Evolutionary conservation across 208 protist species (phyloP).

Genomic region (Wallacemonas collosoma): DNA sequence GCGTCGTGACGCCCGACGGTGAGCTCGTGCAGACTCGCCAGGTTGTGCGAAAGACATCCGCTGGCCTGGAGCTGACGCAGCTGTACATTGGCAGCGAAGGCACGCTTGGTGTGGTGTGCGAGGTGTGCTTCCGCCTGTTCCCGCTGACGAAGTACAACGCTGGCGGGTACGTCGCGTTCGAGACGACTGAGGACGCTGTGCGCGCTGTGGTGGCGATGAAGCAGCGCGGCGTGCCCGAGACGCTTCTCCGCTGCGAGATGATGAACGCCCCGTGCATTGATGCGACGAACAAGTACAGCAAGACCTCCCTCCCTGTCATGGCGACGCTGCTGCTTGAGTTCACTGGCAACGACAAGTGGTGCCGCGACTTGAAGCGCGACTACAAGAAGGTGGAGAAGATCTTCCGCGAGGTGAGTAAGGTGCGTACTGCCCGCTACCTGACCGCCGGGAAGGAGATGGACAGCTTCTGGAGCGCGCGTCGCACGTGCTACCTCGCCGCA

Average conservation of each 20-base stretch:
- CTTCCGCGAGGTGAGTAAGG: constrained; percentile 33
- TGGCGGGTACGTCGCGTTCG: constrained; percentile 53
- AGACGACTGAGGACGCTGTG: constrained; percentile 44
- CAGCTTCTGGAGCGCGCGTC: constrained; percentile 39
- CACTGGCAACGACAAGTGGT: constrained; percentile 43
- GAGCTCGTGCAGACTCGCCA: constrained; percentile 62
- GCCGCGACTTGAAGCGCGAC: constrained; percentile 64
- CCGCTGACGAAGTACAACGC: constrained; percentile 40
- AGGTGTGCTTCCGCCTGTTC: constrained; percentile 72
- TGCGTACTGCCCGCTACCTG: constrained; percentile 40
- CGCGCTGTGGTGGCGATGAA: constrained; percentile 52
- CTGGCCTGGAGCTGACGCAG: constrained; percentile 89
- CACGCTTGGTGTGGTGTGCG: constrained; percentile 86
- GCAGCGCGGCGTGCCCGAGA: constrained; percentile 44
- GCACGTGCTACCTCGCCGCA: constrained; percentile 34
- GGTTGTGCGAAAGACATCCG: constrained; percentile 82
- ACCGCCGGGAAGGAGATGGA: constrained; percentile 41
- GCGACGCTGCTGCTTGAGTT: constrained; percentile 83
- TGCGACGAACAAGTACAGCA: constrained; percentile 56
- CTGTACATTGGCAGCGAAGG: constrained; percentile 91
- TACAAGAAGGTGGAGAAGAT: constrained; percentile 41
- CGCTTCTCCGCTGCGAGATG: constrained; percentile 73
- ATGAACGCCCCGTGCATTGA: constrained; percentile 53
- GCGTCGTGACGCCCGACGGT: constrained; percentile 60
- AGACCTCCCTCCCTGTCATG: constrained; percentile 35